These are phyloP conservation scores for Calonectria pteridis DNA, from an alignment of 2,329 filamentous ascomycete species.

Conservation along the genomic window DNA sequence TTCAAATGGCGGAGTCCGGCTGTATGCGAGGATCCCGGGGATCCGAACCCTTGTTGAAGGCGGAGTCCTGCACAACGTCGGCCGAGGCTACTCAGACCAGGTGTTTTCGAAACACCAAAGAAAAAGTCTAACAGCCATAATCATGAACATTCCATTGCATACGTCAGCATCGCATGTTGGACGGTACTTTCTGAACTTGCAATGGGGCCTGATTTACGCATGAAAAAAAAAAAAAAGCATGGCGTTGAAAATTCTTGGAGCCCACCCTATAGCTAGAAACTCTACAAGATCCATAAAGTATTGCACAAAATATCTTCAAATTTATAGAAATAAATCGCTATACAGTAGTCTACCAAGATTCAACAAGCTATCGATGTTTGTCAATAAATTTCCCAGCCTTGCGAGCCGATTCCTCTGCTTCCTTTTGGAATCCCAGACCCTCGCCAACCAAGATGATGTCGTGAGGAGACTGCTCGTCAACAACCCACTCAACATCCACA, in stretches of 20 bases:
- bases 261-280: neutral
- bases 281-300: too few species aligned
- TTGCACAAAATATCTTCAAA: neutral
- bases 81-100: neutral
- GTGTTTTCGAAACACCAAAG: neutral
- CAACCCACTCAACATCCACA: neutral
- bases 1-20: neutral
- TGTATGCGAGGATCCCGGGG: neutral
- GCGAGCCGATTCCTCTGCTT: neutral
- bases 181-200: neutral
- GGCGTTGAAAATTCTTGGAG: neutral
- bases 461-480: neutral
- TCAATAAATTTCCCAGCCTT: neutral
- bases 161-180: neutral
- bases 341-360: too few species aligned
- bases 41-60: neutral
- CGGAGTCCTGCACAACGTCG: neutral
- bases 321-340: neutral
- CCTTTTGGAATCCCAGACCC: neutral
- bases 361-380: neutral
- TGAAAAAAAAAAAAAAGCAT: neutral
- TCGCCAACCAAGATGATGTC: slow-evolving; percentile 2
- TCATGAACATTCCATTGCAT: neutral
- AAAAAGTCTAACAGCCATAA: neutral
- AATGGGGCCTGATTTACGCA: neutral